These are phyloP conservation scores for Spathaspora boniae DNA, from an alignment of 805 yeast species.

Conservation along the genomic window DNA sequence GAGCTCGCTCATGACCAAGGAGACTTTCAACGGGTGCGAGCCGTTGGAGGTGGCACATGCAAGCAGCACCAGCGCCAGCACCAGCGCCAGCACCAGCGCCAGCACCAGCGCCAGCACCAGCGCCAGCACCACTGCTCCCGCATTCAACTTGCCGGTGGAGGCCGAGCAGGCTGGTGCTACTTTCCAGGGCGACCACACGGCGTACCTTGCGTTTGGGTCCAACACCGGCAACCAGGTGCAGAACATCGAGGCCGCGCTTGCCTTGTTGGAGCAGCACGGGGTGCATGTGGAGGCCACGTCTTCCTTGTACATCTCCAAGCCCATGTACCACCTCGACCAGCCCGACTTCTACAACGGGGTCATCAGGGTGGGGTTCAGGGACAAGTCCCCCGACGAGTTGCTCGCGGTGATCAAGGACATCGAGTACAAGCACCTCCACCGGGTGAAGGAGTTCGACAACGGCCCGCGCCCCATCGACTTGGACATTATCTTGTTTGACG, in stretches of 20 bases:
- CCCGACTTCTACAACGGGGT: constrained; percentile 83
- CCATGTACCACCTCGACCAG: constrained; percentile 87
- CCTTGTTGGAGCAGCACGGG: constrained; percentile 35
- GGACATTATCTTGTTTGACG: constrained; percentile 77
- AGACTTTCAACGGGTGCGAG: constrained; percentile 32
- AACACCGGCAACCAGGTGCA: constrained; percentile 70
- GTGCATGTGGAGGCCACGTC: constrained; percentile 61
- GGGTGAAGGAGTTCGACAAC: constrained; percentile 79
- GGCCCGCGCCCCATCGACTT: constrained; percentile 92
- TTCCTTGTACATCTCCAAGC: constrained; percentile 80
- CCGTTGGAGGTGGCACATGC: constrained; percentile 14
- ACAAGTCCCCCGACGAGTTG: constrained; percentile 59
- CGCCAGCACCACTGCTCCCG: constrained; percentile 6
- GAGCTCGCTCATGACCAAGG: constrained; percentile 49
- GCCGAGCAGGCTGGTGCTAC: constrained; percentile 4
- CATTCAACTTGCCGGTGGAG: constrained; percentile 33
- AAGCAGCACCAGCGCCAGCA: constrained; percentile 9
- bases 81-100: constrained; percentile 10
- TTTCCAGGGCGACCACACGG: constrained; percentile 40
- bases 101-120: constrained; percentile 10
- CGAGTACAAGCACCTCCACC: constrained; percentile 65
- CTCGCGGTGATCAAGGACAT: constrained; percentile 63
- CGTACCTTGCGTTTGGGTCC: constrained; percentile 84
- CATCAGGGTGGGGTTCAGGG: constrained; percentile 55
- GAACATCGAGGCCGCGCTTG: constrained; percentile 58